Percentiles rank a stretch among this genome's conserved stretches.
Evolutionary conservation across 2,329 filamentous ascomycete species (phyloP).

Genomic region (Beauveria caledonica): DNA sequence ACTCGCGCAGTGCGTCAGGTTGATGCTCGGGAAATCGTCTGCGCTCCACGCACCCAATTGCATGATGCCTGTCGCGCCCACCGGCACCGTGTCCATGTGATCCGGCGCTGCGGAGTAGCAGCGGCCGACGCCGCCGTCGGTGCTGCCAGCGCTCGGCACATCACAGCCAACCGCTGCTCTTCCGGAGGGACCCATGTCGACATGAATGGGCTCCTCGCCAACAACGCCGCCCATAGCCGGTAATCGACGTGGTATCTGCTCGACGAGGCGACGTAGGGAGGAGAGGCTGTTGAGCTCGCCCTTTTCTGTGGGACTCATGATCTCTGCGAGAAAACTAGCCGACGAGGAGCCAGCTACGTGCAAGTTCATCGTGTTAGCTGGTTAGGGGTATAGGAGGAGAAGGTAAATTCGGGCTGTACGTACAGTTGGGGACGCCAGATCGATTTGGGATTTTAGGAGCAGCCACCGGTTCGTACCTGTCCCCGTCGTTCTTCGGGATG

Average conservation of each 20-base stretch:
- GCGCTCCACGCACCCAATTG: no score
- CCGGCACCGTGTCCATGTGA: no score
- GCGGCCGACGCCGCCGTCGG: no score
- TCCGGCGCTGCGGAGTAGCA: no score
- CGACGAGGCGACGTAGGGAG: background rate
- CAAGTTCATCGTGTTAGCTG: background rate
- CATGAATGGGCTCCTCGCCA: background rate
- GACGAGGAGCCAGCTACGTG: slow-evolving; percentile 55
- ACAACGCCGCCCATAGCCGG: background rate
- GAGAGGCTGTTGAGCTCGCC: background rate
- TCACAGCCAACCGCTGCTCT: background rate
- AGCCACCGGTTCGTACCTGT: background rate
- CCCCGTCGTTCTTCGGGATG: no score
- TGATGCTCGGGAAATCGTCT: no score
- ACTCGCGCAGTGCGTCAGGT: no score
- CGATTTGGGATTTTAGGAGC: background rate
- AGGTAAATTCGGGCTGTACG: background rate
- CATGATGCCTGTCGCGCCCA: no score
- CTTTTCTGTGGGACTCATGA: slow-evolving; percentile 34
- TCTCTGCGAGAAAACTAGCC: slow-evolving; percentile 51
- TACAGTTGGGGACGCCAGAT: background rate
- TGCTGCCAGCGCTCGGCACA: no score
- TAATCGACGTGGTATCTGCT: background rate
- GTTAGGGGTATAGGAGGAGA: no score
- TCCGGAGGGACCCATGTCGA: no score